A percentile compares a stretch with the other conserved stretches of the same genome.
phyloP scores from a whole-genome alignment of 2,329 filamentous ascomycete species.

The Rutstroemia sp. region DNA sequence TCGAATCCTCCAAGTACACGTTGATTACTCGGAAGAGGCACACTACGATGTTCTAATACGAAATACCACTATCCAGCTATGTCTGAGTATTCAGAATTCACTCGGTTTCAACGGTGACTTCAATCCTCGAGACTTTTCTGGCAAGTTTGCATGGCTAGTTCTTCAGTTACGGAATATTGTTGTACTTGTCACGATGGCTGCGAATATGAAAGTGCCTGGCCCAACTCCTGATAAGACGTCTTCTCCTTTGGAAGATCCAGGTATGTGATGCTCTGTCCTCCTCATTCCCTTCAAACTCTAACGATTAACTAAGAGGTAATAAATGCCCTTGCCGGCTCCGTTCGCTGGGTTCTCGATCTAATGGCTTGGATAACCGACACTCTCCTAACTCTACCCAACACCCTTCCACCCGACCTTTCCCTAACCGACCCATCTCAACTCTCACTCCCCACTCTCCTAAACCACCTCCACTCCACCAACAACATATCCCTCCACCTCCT shows the following conservation, averaged over 20 bases:
- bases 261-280: constrained; percentile 31
- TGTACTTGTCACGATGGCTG: constrained; percentile 58
- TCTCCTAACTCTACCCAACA: constrained; percentile 48
- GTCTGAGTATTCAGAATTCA: constrained; percentile 71
- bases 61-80: constrained; percentile 66
- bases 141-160: constrained; percentile 68
- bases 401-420: constrained; percentile 36
- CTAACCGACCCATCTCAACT: constrained; percentile 40
- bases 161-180: constrained; percentile 69
- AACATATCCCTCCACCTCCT: constrained; percentile 56
- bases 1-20: constrained; percentile 60
- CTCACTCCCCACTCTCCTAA: constrained; percentile 39
- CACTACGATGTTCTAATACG: constrained; percentile 65
- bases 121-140: constrained; percentile 53
- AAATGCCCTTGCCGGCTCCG: constrained; percentile 63
- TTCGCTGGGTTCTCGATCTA: constrained; percentile 72
- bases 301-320: constrained; percentile 53
- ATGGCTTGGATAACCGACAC: constrained; percentile 54
- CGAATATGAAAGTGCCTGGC: constrained; percentile 35
- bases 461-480: constrained; percentile 46
- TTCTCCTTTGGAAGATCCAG: constrained; percentile 54
- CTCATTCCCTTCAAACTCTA: not conserved
- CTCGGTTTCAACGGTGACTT: constrained; percentile 64
- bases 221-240: constrained; percentile 50
- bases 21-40: constrained; percentile 76